Conservation (phyloP, 305 asterid species). For the Nicotiana rustica region DNA sequence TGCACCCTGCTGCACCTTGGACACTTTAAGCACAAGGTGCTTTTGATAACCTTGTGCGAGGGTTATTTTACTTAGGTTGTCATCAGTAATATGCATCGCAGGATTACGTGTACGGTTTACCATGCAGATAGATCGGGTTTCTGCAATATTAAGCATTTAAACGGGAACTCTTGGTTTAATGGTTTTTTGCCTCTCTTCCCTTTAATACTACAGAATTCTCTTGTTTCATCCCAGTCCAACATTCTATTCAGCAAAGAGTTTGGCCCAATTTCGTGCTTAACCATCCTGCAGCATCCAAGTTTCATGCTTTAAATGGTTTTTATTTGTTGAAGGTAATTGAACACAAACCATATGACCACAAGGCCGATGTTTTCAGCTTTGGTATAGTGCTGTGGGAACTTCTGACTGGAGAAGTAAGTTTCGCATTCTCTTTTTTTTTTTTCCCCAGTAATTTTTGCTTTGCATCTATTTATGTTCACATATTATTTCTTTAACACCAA, state of each 20-base stretch:
- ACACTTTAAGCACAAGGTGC: conserved; percentile 1
- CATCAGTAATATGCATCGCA: conserved; percentile 6
- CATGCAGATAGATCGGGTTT: background rate
- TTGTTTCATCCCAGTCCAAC: background rate
- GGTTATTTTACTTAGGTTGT: background rate
- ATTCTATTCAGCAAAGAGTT: background rate
- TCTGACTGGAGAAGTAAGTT: conserved; percentile 46
- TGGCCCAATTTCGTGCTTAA: conserved; percentile 27
- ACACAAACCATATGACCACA: conserved; percentile 48
- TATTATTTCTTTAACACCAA: background rate
- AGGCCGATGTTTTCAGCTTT: conserved; percentile 48
- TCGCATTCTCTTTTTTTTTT: no score
- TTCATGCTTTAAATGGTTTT: conserved; percentile 11
- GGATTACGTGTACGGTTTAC: background rate
- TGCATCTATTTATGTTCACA: background rate
- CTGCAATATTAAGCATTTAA: conserved; percentile 29
- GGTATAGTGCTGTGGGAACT: conserved; percentile 48
- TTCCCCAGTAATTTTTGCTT: background rate
- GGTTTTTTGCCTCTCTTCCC: background rate
- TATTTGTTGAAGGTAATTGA: conserved; percentile 43
- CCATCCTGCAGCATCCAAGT: conserved; percentile 22
- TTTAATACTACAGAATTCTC: conserved; percentile 17
- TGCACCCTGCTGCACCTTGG: conserved; percentile 23
- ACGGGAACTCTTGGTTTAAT: background rate
- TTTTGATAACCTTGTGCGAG: background rate